These are phyloP conservation scores for Paecilomyces variotii DNA, from an alignment of 2,329 filamentous ascomycete species.

Conservation along the genomic window DNA sequence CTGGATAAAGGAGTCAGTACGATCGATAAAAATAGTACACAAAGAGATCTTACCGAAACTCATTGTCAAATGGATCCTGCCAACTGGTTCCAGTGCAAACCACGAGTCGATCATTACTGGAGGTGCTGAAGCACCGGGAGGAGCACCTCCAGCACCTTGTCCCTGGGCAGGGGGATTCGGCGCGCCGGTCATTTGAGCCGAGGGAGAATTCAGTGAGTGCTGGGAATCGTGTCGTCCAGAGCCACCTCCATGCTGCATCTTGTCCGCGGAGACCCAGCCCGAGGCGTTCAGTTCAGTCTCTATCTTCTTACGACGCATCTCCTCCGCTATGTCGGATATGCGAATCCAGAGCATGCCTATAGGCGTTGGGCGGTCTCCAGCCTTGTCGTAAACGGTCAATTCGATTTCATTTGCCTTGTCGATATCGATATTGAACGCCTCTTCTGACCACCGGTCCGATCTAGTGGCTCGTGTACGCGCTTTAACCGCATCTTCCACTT, in stretches of 20 bases:
- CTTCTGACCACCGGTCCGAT: conserved; percentile 84
- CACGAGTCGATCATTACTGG: conserved; percentile 67
- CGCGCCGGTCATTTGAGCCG: conserved; percentile 15
- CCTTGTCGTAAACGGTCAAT: conserved; percentile 94
- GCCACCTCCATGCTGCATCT: conserved; percentile 62
- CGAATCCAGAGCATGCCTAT: conserved; percentile 95
- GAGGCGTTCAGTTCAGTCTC: conserved; percentile 91
- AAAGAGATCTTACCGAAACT: conserved; percentile 56
- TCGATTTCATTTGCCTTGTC: conserved; percentile 99
- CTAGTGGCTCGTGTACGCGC: conserved; percentile 78
- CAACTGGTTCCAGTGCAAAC: conserved; percentile 94
- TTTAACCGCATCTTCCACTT: conserved; percentile 90
- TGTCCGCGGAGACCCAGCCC: conserved; percentile 95
- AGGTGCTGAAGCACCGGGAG: conserved; percentile 22
- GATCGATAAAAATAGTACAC: neutral
- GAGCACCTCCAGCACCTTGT: conserved; percentile 22
- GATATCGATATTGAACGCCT: conserved; percentile 85
- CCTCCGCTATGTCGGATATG: conserved; percentile 94
- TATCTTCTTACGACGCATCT: conserved; percentile 94
- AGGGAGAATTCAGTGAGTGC: conserved; percentile 39
- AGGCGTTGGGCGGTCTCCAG: conserved; percentile 79
- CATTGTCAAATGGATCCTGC: conserved; percentile 82
- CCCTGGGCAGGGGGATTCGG: conserved; percentile 15
- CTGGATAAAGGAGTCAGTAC: conserved; percentile 27
- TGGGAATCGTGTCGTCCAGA: conserved; percentile 45